These are phyloP conservation scores for Podospora comata DNA, from an alignment of 495 filamentous ascomycete genomes.

Conservation along the genomic window DNA sequence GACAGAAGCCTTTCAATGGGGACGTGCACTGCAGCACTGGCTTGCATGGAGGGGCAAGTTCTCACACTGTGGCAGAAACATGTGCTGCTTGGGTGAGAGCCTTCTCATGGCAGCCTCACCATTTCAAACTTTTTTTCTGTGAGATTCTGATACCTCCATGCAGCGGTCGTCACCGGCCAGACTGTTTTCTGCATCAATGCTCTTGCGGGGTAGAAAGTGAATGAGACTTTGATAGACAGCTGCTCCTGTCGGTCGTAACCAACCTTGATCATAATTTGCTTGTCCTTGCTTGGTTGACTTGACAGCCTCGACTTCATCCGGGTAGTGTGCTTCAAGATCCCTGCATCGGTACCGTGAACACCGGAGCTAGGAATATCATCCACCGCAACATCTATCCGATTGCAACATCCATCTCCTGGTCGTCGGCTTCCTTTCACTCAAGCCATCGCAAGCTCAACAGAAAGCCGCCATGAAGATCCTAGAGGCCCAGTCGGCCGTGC, in stretches of 20 bases:
- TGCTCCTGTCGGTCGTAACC: not conserved
- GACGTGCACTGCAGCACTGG: constrained; percentile 15
- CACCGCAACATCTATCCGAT: constrained; percentile 1
- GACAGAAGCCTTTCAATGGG: constrained; percentile 20
- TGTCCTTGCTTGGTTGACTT: not conserved
- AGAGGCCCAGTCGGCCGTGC: constrained; percentile 44
- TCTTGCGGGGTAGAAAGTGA: not conserved
- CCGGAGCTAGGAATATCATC: not conserved
- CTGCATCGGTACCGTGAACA: constrained; percentile 13
- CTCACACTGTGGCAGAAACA: not conserved
- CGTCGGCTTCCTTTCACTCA: not conserved
- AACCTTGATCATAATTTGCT: not conserved
- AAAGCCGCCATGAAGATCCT: constrained; percentile 45
- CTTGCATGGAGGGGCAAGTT: constrained; percentile 15
- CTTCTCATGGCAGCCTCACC: constrained; percentile 6
- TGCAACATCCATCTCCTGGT: not conserved
- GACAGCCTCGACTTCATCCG: constrained; percentile 4
- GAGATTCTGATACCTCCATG: not conserved
- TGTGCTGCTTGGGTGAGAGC: not conserved
- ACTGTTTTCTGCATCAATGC: not conserved
- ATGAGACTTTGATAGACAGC: not conserved
- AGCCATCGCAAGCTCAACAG: not conserved
- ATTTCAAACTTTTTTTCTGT: not conserved
- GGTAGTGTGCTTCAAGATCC: constrained; percentile 14
- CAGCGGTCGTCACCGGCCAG: constrained; percentile 1